A percentile compares a stretch with the other conserved stretches of the same genome.
These are phyloP conservation scores for Anastatica hierochuntica DNA, from an alignment of 345 rosid genomes.

Conservation along the genomic window DNA sequence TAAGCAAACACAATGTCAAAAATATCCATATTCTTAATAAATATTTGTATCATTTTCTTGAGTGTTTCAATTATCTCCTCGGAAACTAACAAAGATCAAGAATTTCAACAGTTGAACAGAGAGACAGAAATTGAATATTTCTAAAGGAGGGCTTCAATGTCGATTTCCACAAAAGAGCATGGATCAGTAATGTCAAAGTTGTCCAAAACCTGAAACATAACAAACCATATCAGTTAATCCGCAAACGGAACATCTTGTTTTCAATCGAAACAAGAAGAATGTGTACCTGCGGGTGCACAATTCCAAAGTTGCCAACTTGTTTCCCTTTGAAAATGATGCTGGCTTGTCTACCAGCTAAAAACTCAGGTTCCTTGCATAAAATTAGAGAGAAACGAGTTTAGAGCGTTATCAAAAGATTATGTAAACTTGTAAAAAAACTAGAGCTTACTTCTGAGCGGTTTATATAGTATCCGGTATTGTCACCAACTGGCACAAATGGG, in stretches of 20 bases:
- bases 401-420: background rate
- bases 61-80: no score
- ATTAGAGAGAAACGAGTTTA: background rate
- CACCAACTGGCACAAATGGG: constrained; percentile 47
- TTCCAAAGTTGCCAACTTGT: constrained; percentile 63
- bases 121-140: no score
- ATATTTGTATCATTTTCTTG: no score
- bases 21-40: no score
- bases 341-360: constrained; percentile 74
- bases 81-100: no score
- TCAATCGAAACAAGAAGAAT: background rate
- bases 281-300: constrained; percentile 70
- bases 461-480: constrained; percentile 53
- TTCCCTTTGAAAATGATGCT: constrained; percentile 68
- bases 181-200: constrained; percentile 76
- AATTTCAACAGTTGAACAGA: no score
- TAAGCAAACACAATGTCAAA: no score
- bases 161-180: constrained; percentile 64
- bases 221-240: background rate
- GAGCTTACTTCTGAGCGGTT: constrained; percentile 52
- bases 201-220: constrained; percentile 44
- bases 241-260: background rate
- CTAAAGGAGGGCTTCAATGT: constrained; percentile 36
- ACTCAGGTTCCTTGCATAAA: constrained; percentile 62
- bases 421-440: background rate